A percentile compares a stretch with the other conserved stretches of the same genome.
Evolutionary conservation across 129 eudicot genomes (phyloP).

Genomic region (Escallonia herrerae): DNA sequence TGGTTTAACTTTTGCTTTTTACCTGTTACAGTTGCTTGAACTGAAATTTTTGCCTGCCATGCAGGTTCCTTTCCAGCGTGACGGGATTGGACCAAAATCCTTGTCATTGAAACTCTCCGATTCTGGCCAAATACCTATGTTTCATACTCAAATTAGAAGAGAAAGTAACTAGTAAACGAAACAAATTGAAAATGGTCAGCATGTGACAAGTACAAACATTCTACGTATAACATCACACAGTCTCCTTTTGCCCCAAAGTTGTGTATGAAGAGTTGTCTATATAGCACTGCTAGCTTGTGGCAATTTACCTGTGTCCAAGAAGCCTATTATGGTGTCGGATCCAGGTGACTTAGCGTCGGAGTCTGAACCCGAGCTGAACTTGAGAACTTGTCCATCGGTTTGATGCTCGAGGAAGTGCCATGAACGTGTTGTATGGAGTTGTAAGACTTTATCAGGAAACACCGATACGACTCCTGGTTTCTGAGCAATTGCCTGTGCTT

Average conservation of each 20-base stretch:
- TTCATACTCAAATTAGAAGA: neutral
- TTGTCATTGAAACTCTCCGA: constrained; percentile 52
- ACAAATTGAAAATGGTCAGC: no score
- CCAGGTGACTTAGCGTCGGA: constrained; percentile 18
- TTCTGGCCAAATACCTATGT: constrained; percentile 76
- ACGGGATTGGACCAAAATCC: constrained; percentile 57
- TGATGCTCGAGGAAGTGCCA: constrained; percentile 74
- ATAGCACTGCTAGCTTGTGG: no score
- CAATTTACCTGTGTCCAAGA: constrained; percentile 63
- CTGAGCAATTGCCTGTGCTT: constrained; percentile 47
- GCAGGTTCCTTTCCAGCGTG: constrained; percentile 72
- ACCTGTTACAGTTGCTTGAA: constrained; percentile 53
- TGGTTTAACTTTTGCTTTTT: no score
- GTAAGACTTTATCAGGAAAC: constrained; percentile 54
- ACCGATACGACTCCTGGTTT: constrained; percentile 78
- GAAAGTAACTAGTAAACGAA: no score
- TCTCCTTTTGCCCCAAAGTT: no score
- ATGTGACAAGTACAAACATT: no score
- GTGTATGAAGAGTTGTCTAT: no score
- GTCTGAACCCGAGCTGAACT: constrained; percentile 1
- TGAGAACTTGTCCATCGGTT: constrained; percentile 23
- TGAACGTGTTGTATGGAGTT: constrained; percentile 81
- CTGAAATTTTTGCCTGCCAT: constrained; percentile 50
- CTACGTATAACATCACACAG: no score
- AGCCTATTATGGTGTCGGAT: constrained; percentile 57